phyloP scores from a whole-genome alignment of 75 land plant species.

The Ceratopteris richardii region DNA sequence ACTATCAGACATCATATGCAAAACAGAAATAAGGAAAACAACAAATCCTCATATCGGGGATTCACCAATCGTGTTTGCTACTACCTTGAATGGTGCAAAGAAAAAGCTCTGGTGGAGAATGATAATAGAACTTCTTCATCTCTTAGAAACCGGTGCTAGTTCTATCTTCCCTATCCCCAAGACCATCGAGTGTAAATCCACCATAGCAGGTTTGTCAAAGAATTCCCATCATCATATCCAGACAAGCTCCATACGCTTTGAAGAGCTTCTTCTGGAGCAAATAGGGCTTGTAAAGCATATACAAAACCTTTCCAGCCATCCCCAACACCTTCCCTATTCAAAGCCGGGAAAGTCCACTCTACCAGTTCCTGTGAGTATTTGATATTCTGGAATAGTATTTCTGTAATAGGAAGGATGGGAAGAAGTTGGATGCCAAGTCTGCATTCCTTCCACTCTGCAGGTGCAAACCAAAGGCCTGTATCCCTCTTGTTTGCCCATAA shows the following conservation, averaged over 20 bases:
- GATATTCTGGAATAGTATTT: no score
- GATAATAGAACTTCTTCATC: no score
- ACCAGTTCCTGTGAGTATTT: slow-evolving; percentile 16
- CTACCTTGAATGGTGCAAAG: no score
- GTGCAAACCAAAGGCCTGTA: background rate
- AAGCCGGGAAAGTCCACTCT: slow-evolving; percentile 22
- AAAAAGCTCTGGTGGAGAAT: no score
- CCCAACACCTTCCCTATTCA: slow-evolving; percentile 5
- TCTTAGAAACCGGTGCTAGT: no score
- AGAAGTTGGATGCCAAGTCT: slow-evolving; percentile 4
- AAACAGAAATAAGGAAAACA: no score
- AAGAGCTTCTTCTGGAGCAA: slow-evolving; percentile 14
- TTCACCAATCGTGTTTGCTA: no score
- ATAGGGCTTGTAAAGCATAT: slow-evolving; percentile 25
- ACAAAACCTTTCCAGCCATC: slow-evolving; percentile 31
- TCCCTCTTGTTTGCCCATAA: no score
- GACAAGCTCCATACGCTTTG: slow-evolving; percentile 2
- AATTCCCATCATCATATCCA: slow-evolving; percentile 30
- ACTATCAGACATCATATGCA: no score
- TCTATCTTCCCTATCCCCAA: background rate
- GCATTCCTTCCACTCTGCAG: slow-evolving; percentile 22
- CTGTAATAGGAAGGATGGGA: no score
- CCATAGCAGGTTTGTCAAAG: slow-evolving; percentile 27
- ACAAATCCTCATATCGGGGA: no score
- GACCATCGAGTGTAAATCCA: slow-evolving; percentile 20